Evolutionary conservation across 805 yeast genomes (phyloP).

Genomic region (Torulaspora quercuum): DNA sequence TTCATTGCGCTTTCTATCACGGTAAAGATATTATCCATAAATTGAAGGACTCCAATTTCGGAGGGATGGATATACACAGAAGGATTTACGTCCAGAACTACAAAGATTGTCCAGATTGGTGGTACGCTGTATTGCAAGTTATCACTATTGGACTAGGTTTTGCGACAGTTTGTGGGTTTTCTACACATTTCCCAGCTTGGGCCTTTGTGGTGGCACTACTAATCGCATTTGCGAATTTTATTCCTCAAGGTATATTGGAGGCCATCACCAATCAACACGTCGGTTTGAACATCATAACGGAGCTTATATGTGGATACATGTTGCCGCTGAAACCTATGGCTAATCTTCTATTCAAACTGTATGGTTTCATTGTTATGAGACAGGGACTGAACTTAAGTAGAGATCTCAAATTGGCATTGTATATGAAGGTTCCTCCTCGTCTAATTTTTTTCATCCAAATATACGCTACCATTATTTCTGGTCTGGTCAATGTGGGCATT

Average conservation of each 20-base stretch:
- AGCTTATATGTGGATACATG: conserved; percentile 57
- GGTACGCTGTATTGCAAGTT: conserved; percentile 45
- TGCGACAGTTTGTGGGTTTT: conserved; percentile 37
- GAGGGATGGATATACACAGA: conserved; percentile 46
- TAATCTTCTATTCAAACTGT: conserved; percentile 50
- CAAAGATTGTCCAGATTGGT: conserved; percentile 72
- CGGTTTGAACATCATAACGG: conserved; percentile 58
- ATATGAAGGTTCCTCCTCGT: conserved; percentile 56
- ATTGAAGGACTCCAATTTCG: conserved; percentile 40
- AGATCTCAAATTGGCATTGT: conserved; percentile 55
- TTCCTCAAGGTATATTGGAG: conserved; percentile 57
- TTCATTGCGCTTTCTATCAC: conserved; percentile 56
- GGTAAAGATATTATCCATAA: conserved; percentile 50
- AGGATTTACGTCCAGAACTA: conserved; percentile 51
- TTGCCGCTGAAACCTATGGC: conserved; percentile 56
- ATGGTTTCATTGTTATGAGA: conserved; percentile 52
- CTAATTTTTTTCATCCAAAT: conserved; percentile 48
- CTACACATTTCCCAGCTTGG: conserved; percentile 62
- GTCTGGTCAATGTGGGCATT: conserved; percentile 40
- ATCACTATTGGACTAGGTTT: conserved; percentile 32
- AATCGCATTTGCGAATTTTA: conserved; percentile 50
- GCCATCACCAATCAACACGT: conserved; percentile 54
- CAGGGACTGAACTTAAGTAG: conserved; percentile 51
- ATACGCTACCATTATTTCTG: conserved; percentile 40
- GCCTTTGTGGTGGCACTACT: conserved; percentile 53